These are phyloP conservation scores for Bolboschoenus planiculmis DNA, from an alignment of 176 grass and related monocot species.

Conservation along the genomic window DNA sequence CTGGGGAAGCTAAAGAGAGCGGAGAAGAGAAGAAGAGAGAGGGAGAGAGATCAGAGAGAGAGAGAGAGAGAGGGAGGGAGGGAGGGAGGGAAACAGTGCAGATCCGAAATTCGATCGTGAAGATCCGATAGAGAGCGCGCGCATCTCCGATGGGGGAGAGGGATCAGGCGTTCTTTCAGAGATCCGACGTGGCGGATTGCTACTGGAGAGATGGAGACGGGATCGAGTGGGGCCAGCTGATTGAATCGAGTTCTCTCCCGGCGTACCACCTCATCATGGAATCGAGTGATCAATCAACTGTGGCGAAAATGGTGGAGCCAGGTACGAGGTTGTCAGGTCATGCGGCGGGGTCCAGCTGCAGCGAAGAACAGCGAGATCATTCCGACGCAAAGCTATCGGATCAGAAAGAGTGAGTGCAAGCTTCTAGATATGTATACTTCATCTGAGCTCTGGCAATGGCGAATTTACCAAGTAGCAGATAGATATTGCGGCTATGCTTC, in stretches of 20 bases:
- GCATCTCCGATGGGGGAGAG: not conserved
- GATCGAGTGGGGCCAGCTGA: not conserved
- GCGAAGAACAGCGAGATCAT: not conserved
- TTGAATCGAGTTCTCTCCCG: not conserved
- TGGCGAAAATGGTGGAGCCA: not conserved
- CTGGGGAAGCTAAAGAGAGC: not conserved
- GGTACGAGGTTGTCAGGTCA: not conserved
- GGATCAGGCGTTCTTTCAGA: not conserved
- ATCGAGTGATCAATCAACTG: not conserved
- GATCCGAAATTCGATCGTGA: not conserved
- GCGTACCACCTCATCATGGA: not conserved
- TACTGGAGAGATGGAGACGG: slow-evolving; percentile 4
- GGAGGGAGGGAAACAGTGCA: not conserved
- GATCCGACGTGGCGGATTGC: not conserved
- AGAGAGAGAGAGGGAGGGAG: not conserved
- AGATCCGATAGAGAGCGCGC: not conserved
- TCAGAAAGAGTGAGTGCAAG: slow-evolving; percentile 2
- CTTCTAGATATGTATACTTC: not conserved
- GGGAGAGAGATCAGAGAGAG: not conserved
- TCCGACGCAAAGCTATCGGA: not conserved
- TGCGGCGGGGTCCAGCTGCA: not conserved
- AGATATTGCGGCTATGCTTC: too few species aligned
- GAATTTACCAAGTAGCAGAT: not conserved
- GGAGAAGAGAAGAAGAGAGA: not conserved
- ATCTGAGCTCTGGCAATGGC: not conserved